These are phyloP conservation scores for Lentinula novae-zelandiae DNA, from an alignment of 1,284 basidiomycete genomes.

Conservation along the genomic window DNA sequence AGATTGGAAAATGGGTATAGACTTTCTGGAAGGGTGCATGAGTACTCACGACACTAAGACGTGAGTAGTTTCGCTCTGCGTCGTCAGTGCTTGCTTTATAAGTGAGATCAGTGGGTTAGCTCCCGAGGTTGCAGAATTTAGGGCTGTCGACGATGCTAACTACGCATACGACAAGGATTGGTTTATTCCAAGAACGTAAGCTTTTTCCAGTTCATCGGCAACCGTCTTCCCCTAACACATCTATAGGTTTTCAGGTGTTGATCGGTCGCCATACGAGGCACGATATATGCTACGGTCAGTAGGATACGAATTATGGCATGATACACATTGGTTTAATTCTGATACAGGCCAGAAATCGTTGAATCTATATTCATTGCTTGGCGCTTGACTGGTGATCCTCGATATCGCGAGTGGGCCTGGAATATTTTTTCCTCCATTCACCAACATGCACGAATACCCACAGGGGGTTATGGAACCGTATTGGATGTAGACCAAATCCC, in stretches of 20 bases:
- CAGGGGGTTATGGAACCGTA: slow-evolving; percentile 69
- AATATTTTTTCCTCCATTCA: slow-evolving; percentile 74
- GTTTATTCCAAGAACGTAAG: slow-evolving; percentile 52
- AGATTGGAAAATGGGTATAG: slow-evolving; percentile 78
- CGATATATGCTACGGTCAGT: slow-evolving; percentile 63
- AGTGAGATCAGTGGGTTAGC: slow-evolving; percentile 44
- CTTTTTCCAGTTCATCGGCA: too few species aligned
- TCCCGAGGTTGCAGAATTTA: slow-evolving; percentile 64
- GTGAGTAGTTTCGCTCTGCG: slow-evolving; percentile 27
- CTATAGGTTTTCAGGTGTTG: slow-evolving; percentile 10
- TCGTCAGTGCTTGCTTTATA: not conserved
- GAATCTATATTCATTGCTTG: slow-evolving; percentile 74
- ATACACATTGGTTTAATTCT: not conserved
- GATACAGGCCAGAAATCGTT: slow-evolving; percentile 65
- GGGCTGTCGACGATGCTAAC: slow-evolving; percentile 32
- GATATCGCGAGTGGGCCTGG: slow-evolving; percentile 75
- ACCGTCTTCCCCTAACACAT: not conserved
- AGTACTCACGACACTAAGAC: slow-evolving; percentile 78
- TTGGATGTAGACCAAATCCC: slow-evolving; percentile 60
- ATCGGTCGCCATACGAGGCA: slow-evolving; percentile 53
- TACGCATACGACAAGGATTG: slow-evolving; percentile 42
- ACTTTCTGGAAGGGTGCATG: slow-evolving; percentile 78
- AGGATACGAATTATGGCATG: not conserved
- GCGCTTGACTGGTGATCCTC: slow-evolving; percentile 62
- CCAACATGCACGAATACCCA: slow-evolving; percentile 56